Evolutionary conservation across 1,284 basidiomycete genomes (phyloP), one percentile per base, ranked within the genome.

Genomic region (Cryptococcus sp.): DNA sequence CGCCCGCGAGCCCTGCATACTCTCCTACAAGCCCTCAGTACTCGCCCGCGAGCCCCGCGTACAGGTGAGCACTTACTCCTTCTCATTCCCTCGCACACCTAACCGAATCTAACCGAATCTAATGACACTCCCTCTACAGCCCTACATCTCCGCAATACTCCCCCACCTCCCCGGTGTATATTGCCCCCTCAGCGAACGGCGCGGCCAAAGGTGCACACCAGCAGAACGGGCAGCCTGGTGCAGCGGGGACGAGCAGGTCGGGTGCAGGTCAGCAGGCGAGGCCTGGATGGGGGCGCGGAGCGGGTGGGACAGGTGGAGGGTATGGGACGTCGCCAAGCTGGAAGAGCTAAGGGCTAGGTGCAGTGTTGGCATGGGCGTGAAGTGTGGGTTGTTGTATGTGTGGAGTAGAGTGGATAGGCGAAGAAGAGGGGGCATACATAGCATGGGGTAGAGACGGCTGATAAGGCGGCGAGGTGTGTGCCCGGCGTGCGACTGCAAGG

Each of bases 1-100:
- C 88, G 1, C 89, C 90, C 0, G 82, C 89, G 1, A 91, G 89
- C 44, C 91, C 91, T 47, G 88, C 87, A 80, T 94, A 91, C 76
- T 91, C 70, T 12, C 77, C 76, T 12, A 67, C 74, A 85, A 89
- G 77, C 69, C 72, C 71, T 23, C 55, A 60, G 16, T 72, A 70
- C 56, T 69, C 67, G 21, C 71, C 72, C 7, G 57, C 72, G 15
- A 67, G 63, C 59, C 70, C 71, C 13, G 66, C 70, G 0, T 72
- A 71, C 63, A 63, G 62, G 54, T 59, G 47, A 59, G 56, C 52
- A n/a, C 6, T 44, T 13, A 36, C 44, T 46, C 36, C 18, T n/a
- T 33, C 33, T 16, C 39, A 12, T 45, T 18, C 42, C 50, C 33
- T 18, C n/a, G 36, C 40, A 53, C 37, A 48, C 16, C 9, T n/a